A percentile compares a stretch with the other conserved stretches of the same genome.
phyloP scores from a whole-genome alignment of 2,329 filamentous ascomycete species.

The Ampelomyces quisqualis region DNA sequence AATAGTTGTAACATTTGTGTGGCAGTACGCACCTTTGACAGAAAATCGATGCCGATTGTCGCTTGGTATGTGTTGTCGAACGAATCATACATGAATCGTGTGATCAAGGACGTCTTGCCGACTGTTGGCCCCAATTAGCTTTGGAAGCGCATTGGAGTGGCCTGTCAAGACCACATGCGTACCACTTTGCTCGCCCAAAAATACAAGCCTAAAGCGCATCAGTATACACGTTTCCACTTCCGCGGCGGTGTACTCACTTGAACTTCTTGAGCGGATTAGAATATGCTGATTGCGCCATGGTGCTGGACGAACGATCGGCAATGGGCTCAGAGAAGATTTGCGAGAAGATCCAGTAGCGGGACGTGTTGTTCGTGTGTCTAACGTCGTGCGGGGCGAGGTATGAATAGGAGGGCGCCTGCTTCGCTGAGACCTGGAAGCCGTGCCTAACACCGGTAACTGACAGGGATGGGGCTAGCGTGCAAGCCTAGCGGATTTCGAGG shows the following conservation, averaged over 20 bases:
- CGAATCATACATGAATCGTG: slow-evolving; percentile 99
- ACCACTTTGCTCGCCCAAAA: slow-evolving; percentile 98
- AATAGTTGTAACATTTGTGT: background rate
- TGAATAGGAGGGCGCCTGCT: slow-evolving; percentile 25
- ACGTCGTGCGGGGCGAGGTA: slow-evolving; percentile 14
- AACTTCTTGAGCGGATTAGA: slow-evolving; percentile 99
- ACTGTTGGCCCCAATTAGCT: slow-evolving; percentile 57
- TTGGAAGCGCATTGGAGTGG: background rate
- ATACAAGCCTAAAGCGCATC: slow-evolving; percentile 71
- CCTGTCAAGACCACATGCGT: no score
- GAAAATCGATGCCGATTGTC: slow-evolving; percentile 98
- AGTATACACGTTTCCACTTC: slow-evolving; percentile 20
- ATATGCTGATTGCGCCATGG: slow-evolving; percentile 83
- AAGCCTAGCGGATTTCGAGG: slow-evolving; percentile 14
- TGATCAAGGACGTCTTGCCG: slow-evolving; percentile 97
- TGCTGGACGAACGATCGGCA: slow-evolving; percentile 30
- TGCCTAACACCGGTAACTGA: slow-evolving; percentile 12
- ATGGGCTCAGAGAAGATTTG: no score
- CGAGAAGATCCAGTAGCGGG: no score
- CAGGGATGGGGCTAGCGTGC: slow-evolving; percentile 10
- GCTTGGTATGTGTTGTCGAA: slow-evolving; percentile 99
- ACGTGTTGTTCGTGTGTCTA: slow-evolving; percentile 9
- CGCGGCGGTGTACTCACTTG: slow-evolving; percentile 63
- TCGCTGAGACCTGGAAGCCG: slow-evolving; percentile 19
- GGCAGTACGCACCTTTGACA: slow-evolving; percentile 73